These are phyloP conservation scores for Coemansia sp. DNA, from an alignment of 192 early-diverging fungal species.

Conservation along the genomic window DNA sequence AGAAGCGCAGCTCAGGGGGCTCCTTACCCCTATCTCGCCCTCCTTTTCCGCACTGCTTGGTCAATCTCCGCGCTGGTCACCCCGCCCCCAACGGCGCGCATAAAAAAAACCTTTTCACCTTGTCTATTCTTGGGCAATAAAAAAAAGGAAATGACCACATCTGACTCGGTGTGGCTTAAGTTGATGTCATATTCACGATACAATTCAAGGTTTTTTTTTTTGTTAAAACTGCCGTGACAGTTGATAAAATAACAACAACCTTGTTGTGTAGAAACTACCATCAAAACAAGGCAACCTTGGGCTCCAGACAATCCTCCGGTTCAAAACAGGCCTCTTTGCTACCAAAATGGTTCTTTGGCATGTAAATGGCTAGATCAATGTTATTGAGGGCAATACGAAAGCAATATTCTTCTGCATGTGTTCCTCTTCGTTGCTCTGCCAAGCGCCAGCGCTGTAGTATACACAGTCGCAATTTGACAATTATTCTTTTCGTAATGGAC, in stretches of 20 bases:
- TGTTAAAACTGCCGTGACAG: not conserved
- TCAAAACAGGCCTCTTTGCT: not conserved
- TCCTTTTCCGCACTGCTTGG: not conserved
- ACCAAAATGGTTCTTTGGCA: not conserved
- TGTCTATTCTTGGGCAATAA: not conserved
- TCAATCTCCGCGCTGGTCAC: not conserved
- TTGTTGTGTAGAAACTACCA: not conserved
- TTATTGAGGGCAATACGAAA: not conserved
- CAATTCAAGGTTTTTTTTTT: not conserved
- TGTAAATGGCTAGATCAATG: not conserved
- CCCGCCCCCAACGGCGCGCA: not conserved
- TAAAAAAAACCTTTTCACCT: not conserved
- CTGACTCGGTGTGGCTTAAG: constrained; percentile 5
- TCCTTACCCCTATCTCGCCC: not conserved
- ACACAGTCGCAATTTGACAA: not conserved
- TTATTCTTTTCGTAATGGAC: not conserved
- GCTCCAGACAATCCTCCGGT: not conserved
- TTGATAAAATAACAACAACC: not conserved
- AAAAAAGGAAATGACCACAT: constrained; percentile 1
- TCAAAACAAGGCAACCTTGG: not conserved
- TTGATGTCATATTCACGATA: not conserved
- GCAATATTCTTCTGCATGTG: not conserved
- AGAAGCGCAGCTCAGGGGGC: not conserved
- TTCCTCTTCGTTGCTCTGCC: not conserved
- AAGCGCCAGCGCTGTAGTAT: not conserved